phyloP scores from a whole-genome alignment of 164 flowering plant species.

The Umbilicus rupestris region DNA sequence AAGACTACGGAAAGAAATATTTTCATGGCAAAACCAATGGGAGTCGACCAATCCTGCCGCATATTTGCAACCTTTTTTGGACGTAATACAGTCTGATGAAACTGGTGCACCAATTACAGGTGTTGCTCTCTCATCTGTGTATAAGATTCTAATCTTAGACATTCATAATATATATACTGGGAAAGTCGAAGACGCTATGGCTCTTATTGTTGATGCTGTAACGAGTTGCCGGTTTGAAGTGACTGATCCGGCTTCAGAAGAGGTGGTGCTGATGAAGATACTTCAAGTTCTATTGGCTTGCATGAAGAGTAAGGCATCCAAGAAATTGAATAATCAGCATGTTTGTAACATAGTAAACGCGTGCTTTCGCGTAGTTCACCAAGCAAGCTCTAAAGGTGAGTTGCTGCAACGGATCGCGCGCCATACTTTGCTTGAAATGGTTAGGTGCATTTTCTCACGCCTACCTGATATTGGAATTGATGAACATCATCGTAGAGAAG shows the following conservation, averaged over 20 bases:
- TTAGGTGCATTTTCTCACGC: slow-evolving; percentile 46
- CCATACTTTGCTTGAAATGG: slow-evolving; percentile 57
- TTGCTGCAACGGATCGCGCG: slow-evolving; percentile 54
- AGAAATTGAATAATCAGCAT: slow-evolving; percentile 47
- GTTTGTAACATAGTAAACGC: slow-evolving; percentile 62
- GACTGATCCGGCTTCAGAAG: slow-evolving; percentile 71
- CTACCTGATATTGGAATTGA: slow-evolving; percentile 33
- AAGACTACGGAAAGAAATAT: slow-evolving; percentile 40
- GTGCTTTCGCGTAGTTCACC: slow-evolving; percentile 63
- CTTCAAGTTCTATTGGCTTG: slow-evolving; percentile 69
- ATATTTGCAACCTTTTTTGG: slow-evolving; percentile 60
- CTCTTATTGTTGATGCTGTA: slow-evolving; percentile 53
- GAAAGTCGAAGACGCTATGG: slow-evolving; percentile 51
- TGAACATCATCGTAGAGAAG: slow-evolving; percentile 23
- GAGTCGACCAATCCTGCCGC: slow-evolving; percentile 35
- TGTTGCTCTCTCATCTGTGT: slow-evolving; percentile 56
- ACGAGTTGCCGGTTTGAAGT: slow-evolving; percentile 70
- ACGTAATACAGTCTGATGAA: slow-evolving; percentile 63
- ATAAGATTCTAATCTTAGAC: slow-evolving; percentile 47
- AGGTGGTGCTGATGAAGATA: slow-evolving; percentile 64
- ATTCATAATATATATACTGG: slow-evolving; percentile 35
- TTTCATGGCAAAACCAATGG: slow-evolving; percentile 52
- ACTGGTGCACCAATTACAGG: slow-evolving; percentile 73
- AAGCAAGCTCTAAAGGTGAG: slow-evolving; percentile 54
- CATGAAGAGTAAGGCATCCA: slow-evolving; percentile 53